Base-by-base conservation (phyloP, 331 rosid species). In the Erythrophleum ivorense region DNA sequence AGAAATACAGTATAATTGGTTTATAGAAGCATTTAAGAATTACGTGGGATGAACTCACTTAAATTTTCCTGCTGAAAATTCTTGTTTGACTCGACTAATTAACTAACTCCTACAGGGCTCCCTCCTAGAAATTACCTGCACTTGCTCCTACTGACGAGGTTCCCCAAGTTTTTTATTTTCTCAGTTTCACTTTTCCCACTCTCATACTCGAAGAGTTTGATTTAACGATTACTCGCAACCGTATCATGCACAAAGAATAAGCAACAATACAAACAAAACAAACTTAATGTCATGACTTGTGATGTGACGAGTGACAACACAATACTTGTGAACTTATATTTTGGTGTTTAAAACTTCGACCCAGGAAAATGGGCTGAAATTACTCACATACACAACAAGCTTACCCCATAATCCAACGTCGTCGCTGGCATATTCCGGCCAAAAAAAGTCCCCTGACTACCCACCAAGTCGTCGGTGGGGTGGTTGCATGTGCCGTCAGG, bases 371-470 rank as follows among this genome's bases (percentile, higher is more conserved):
- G 1, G 64, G 14, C 64, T 7, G 14, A 66, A 45, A 45, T 6
- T 38, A 18, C 50, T 38, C 71, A 40, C 16, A 43, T 1, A 16
- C n/a, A 1, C 41, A 15, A 12, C 13, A 49, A 6, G 59, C 82
- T 78, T 85, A 90, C 94, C 87, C 87, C 91, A 49, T 87, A 86
- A 54, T 53, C 48, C 21, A 81, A 87, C 29, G 90, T 80, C 0
- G 92, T 80, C 1, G 92, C 92, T 7, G 91, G 97, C 97, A 92
- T 92, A 50, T 92, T 89, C 68, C 94, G 90, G 73, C 94, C 94
- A 48, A 92, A 83, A 40, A 71, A 81, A 21, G 93, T 87, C 38
- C 97, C 90, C 58, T 89, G 91, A 79, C 97, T 92, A 0, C 97
- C 94, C 9, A 88, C 49, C 53, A 86, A 71, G 50, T 86, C 71